phyloP scores from a whole-genome alignment of 83 land plant genomes.

The Larix sibirica region DNA sequence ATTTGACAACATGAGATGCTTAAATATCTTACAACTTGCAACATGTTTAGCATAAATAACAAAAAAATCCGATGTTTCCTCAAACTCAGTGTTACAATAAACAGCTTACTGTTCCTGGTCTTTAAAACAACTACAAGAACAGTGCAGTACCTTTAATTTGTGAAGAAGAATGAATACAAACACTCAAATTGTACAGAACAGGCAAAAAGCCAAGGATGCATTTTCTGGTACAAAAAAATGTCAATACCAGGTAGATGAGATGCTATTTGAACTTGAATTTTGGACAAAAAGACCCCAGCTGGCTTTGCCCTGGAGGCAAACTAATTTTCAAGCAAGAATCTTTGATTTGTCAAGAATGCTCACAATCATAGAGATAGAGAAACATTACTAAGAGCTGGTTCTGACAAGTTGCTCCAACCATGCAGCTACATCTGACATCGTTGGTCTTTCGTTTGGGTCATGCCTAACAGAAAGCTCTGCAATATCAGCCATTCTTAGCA shows the following conservation, averaged over 20 bases:
- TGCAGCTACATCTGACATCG: slow-evolving; percentile 45
- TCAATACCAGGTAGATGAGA: not conserved
- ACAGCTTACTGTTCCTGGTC: slow-evolving; percentile 16
- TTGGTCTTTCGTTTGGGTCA: slow-evolving; percentile 54
- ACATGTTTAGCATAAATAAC: slow-evolving; percentile 6
- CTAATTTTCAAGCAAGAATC: not conserved
- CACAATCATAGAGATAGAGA: not conserved
- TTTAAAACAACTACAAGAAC: slow-evolving; percentile 11
- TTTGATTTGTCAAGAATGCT: not conserved
- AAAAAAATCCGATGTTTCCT: not conserved
- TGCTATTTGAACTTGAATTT: slow-evolving; percentile 6
- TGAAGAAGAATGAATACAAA: slow-evolving; percentile 15
- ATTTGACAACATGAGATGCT: not conserved
- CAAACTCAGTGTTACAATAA: slow-evolving; percentile 15
- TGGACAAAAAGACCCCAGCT: not conserved
- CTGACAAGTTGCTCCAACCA: slow-evolving; percentile 58
- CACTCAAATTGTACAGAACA: slow-evolving; percentile 10
- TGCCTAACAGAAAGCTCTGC: slow-evolving; percentile 60
- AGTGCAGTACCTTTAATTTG: slow-evolving; percentile 7
- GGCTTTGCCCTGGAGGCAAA: not conserved
- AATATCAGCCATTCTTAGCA: slow-evolving; percentile 61
- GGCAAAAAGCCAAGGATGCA: slow-evolving; percentile 10
- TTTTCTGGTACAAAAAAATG: slow-evolving; percentile 9
- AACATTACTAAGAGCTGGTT: slow-evolving; percentile 19
- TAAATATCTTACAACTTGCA: not conserved